phyloP scores from a whole-genome alignment of 2,329 filamentous ascomycete species.

The Xenoacremonium recifei region DNA sequence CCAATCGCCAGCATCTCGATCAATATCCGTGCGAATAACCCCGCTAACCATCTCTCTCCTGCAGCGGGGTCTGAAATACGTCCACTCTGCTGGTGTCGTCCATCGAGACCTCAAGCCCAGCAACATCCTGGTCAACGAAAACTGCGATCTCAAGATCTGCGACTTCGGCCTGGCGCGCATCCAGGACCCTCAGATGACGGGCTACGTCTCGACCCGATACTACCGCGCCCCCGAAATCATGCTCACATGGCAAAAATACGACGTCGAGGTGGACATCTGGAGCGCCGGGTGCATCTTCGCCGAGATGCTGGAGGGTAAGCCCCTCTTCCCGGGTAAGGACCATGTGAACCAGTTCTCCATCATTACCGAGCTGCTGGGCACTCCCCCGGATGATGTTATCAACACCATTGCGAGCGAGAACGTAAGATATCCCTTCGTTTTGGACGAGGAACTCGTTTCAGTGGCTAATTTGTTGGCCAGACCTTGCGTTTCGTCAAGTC shows the following conservation, averaged over 20 bases:
- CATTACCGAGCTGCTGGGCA: conserved; percentile 95
- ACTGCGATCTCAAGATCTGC: conserved; percentile 99
- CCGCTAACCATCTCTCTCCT: conserved; percentile 14
- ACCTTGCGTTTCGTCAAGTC: conserved; percentile 97
- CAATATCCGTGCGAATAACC: too few relatives aligned
- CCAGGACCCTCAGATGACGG: conserved; percentile 99
- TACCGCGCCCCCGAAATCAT: conserved; percentile 99
- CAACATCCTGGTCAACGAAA: conserved; percentile 99
- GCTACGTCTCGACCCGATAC: conserved; percentile 97
- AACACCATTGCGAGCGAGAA: conserved; percentile 98
- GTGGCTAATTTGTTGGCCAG: conserved; percentile 44
- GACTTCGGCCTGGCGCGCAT: conserved; percentile 97
- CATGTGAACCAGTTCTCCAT: conserved; percentile 99
- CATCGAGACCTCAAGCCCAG: conserved; percentile 97
- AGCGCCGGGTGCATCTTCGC: conserved; percentile 98
- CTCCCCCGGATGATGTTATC: conserved; percentile 96
- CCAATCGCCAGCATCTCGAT: too few relatives aligned
- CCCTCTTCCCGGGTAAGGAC: conserved; percentile 96
- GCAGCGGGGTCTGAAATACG: conserved; percentile 97
- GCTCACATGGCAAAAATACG: conserved; percentile 99
- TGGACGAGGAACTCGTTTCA: background rate
- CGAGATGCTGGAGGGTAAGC: conserved; percentile 98
- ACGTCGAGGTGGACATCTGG: conserved; percentile 99
- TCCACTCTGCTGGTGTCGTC: conserved; percentile 96
- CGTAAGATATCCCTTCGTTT: conserved; percentile 47